Conservation (phyloP, 768 basidiomycete genomes). For the Pisolithus microcarpus region DNA sequence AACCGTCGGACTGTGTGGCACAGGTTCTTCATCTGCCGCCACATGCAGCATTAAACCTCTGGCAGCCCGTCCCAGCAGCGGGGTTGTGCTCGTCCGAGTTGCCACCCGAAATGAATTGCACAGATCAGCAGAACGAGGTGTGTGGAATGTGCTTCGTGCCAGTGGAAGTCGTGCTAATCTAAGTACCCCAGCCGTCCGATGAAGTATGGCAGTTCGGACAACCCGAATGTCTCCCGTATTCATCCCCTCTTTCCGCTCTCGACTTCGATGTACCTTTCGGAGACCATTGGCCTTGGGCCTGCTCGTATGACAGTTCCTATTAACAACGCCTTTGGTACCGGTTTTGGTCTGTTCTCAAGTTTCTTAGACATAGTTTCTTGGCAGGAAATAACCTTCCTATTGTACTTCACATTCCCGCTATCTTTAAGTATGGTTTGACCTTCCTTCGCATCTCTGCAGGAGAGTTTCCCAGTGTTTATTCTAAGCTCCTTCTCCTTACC, state of each 20-base stretch:
- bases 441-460: too few species aligned
- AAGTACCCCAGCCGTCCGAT: neutral
- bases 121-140: conserved; percentile 5
- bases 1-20: conserved; percentile 5
- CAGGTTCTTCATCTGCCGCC: neutral
- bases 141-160: neutral
- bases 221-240: neutral
- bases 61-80: neutral
- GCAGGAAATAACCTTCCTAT: too few species aligned
- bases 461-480: too few species aligned
- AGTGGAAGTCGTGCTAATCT: conserved; percentile 1
- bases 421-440: too few species aligned
- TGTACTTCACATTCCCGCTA: too few species aligned
- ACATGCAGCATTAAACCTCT: neutral
- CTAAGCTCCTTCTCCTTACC: too few species aligned
- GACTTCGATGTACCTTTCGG: neutral
- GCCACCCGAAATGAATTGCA: neutral
- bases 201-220: neutral
- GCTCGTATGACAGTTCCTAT: conserved; percentile 23
- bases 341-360: too few species aligned
- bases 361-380: too few species aligned
- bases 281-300: neutral
- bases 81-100: neutral
- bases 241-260: neutral
- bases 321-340: conserved; percentile 18